phyloP scores from a whole-genome alignment of 805 yeast species.

The Metschnikowia arizonensis region DNA sequence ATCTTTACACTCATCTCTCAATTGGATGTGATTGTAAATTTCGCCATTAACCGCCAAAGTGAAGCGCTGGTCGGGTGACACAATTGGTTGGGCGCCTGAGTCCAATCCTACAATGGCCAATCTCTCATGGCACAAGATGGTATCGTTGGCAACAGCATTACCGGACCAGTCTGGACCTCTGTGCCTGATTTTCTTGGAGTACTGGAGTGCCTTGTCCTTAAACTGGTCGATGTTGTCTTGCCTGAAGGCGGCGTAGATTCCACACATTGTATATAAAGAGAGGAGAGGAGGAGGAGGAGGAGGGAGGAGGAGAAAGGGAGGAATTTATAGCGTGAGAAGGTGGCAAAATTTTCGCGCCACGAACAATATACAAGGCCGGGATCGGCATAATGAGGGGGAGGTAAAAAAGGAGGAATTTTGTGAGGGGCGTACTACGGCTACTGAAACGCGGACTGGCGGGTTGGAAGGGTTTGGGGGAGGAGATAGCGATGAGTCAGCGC shows the following conservation, averaged over 20 bases:
- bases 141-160: constrained; percentile 76
- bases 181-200: constrained; percentile 91
- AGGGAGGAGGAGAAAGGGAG: neutral
- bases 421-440: too few relatives aligned
- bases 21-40: constrained; percentile 90
- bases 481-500: neutral
- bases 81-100: constrained; percentile 97
- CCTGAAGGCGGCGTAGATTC: constrained; percentile 89
- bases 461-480: neutral
- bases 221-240: constrained; percentile 75
- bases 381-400: too few relatives aligned
- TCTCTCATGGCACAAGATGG: constrained; percentile 92
- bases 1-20: constrained; percentile 70
- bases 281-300: too few relatives aligned
- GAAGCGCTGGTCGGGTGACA: constrained; percentile 69
- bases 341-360: constrained; percentile 5
- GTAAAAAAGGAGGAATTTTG: too few relatives aligned
- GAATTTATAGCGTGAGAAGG: neutral
- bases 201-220: constrained; percentile 84
- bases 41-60: constrained; percentile 93
- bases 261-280: constrained; percentile 72
- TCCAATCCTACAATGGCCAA: constrained; percentile 96
- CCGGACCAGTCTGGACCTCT: constrained; percentile 99
- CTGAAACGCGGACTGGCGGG: too few relatives aligned
- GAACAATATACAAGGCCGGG: neutral